Base-by-base conservation (phyloP, 2,329 filamentous ascomycete genomes). In the Mycosphaerella sp. region DNA sequence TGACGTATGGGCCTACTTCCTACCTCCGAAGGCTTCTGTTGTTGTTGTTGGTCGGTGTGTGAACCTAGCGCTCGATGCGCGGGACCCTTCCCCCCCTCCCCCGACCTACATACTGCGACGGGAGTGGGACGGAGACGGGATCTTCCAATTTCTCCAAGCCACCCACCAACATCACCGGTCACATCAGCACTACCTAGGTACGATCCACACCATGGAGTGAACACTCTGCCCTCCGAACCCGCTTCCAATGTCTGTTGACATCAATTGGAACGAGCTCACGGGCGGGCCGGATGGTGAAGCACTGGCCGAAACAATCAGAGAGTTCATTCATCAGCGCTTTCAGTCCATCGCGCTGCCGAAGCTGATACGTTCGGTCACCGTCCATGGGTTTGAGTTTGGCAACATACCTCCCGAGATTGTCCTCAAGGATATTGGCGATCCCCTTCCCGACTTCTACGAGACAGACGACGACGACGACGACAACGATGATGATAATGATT, bases 361-460 rank as follows among this genome's bases (percentile, higher is more conserved):
- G 66, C 96, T 98, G 79, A 96, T 98, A 73, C 91, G 93, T 67
- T 93, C 90, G 26, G 93, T 98, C 64, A 86, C 89, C 51, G 91
- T 96, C 40, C 91, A 96, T 70, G 85, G 88, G 57, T 98, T 98
- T 73, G 85, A 92, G 60, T 96, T 98, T 70, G 93, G 93, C 45
- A 82, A 78, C 29, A 83, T 92, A 47, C 79, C 87, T 39, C 93
- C 93, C 1, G 81, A 87, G 63, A 81, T 98, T 41, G 89, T 95
- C 68, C 85, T 98, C 66, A 97, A 96, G 73, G 93, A 97, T 70
- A 91, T 98, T 57, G 95, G 92, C 64, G 91, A 98, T 69, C 93
- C 93, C 1, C 80, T 97, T 55, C 85, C 90, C 0, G 93, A 98
- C 66, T 98, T 98, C 68, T 98, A 98, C 75, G 93, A 96, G 64